A percentile compares a stretch with the other conserved stretches of the same genome.
Conservation (phyloP, 179 eudicot genomes). For the Beta macrorhiza region DNA sequence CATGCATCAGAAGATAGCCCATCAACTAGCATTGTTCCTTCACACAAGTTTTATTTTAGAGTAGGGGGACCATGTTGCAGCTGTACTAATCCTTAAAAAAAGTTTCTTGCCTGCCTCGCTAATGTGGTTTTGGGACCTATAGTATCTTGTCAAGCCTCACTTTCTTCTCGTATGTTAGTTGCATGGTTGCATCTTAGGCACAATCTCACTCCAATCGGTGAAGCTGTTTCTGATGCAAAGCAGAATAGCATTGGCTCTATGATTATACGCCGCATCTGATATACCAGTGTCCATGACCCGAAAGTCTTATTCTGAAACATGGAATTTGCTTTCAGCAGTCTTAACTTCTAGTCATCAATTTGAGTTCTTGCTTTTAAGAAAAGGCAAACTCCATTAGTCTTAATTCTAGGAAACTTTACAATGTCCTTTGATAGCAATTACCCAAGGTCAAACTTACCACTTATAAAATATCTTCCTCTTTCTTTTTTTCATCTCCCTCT, state of each 20-base stretch:
- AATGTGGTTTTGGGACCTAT: background rate
- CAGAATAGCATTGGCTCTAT: background rate
- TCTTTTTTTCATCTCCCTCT: background rate
- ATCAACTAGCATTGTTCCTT: background rate
- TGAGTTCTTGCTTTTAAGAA: background rate
- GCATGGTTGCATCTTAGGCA: background rate
- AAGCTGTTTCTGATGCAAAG: too few relatives aligned
- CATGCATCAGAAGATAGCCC: background rate
- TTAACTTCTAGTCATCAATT: background rate
- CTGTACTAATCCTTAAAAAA: background rate
- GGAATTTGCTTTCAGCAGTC: background rate
- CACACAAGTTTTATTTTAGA: background rate
- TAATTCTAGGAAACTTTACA: background rate
- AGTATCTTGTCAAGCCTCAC: background rate
- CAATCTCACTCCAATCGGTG: background rate
- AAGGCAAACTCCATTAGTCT: background rate
- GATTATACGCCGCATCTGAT: background rate
- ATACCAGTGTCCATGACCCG: background rate
- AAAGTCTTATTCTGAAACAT: background rate
- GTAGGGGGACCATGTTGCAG: background rate
- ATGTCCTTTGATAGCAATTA: background rate
- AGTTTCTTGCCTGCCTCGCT: background rate
- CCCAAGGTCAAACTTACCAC: background rate
- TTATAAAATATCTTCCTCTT: background rate
- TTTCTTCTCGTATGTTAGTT: background rate